A percentile compares a stretch with the other conserved stretches of the same genome.
phyloP scores from a whole-genome alignment of 2,329 filamentous ascomycete species.

The Alternaria sp. region DNA sequence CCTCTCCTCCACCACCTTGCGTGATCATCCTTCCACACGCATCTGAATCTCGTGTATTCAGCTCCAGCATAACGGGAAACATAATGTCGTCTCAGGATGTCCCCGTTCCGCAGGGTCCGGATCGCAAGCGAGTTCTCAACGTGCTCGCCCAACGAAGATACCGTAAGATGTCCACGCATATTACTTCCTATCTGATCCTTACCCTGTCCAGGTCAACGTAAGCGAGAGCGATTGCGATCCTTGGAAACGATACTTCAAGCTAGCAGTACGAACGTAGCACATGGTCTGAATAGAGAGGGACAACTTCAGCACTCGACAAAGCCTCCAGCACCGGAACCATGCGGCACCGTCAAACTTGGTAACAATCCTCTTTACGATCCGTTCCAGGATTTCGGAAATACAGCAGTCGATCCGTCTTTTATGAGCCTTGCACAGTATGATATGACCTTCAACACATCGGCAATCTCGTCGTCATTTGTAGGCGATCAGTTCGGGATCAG shows the following conservation, averaged over 20 bases:
- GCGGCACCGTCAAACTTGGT: background rate
- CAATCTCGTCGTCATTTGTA: background rate
- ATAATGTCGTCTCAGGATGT: background rate
- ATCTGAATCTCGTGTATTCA: background rate
- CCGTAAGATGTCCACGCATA: background rate
- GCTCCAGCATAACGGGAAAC: background rate
- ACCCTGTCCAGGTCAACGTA: background rate
- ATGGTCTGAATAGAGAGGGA: background rate
- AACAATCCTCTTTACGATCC: background rate
- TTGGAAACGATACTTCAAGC: background rate
- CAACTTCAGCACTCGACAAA: background rate
- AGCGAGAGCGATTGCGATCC: background rate
- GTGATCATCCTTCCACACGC: background rate
- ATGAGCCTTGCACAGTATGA: background rate
- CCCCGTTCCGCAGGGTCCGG: background rate
- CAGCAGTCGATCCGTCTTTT: background rate
- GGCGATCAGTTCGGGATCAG: background rate
- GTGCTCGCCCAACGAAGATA: slow-evolving; percentile 11
- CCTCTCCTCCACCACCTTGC: background rate
- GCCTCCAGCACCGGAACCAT: background rate
- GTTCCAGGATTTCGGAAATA: background rate
- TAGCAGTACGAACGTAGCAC: background rate
- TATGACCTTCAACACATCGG: background rate
- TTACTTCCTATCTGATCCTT: background rate
- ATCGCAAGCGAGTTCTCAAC: slow-evolving; percentile 5